A percentile compares a stretch with the other conserved stretches of the same genome.
Evolutionary conservation across 2,329 filamentous ascomycete genomes (phyloP).

Genomic region (Pyrenochaeta sp.): DNA sequence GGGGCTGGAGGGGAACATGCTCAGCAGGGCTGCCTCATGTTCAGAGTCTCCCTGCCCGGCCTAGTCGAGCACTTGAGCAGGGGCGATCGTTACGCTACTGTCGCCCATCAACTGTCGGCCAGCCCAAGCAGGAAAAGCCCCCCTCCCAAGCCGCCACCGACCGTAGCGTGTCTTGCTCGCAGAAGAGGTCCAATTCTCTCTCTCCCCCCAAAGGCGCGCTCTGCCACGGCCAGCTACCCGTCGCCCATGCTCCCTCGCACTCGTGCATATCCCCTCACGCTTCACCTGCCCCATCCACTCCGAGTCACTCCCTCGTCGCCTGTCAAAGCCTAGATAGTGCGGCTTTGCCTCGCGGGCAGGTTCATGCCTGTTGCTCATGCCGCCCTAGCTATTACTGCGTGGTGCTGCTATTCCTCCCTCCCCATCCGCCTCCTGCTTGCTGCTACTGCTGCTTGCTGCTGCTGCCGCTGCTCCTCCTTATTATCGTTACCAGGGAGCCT

Average conservation of each 20-base stretch:
- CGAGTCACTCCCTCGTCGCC: constrained; percentile 19
- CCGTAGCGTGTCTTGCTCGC: constrained; percentile 40
- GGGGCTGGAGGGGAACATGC: constrained; percentile 39
- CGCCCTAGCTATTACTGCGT: constrained; percentile 31
- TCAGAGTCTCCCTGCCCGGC: constrained; percentile 20
- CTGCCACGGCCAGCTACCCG: constrained; percentile 24
- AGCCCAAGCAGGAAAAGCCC: constrained; percentile 34
- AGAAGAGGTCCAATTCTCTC: constrained; percentile 34
- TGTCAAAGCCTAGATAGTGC: constrained; percentile 31
- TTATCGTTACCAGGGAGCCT: constrained; percentile 35
- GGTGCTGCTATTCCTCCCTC: constrained; percentile 29
- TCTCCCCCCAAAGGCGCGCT: constrained; percentile 31
- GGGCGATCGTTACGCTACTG: constrained; percentile 43
- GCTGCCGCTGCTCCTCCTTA: constrained; percentile 31
- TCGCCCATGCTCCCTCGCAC: constrained; percentile 30
- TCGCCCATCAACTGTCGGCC: constrained; percentile 33
- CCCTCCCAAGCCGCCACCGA: constrained; percentile 30
- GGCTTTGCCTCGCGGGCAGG: constrained; percentile 26
- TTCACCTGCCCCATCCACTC: constrained; percentile 32
- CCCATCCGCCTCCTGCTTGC: too few relatives aligned
- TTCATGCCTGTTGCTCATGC: constrained; percentile 41
- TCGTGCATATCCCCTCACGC: constrained; percentile 36
- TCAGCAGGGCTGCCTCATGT: constrained; percentile 40
- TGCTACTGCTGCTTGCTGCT: too few relatives aligned
- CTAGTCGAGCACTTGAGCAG: constrained; percentile 35